Evolutionary conservation across 2,329 filamentous ascomycete species (phyloP).

Genomic region (Trichoderma semiorbis): DNA sequence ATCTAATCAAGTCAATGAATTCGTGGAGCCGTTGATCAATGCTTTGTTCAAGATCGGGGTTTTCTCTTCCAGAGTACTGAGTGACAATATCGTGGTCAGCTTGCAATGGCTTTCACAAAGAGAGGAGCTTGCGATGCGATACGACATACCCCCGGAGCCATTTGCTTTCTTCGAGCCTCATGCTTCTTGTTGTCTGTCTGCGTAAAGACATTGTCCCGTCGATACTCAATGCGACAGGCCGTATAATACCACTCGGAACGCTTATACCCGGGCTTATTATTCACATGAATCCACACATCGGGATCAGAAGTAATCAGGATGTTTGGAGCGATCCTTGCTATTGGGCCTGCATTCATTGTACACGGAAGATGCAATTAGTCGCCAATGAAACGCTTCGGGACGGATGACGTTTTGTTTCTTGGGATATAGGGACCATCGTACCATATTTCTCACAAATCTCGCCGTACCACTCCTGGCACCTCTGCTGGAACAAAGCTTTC

Average conservation of each 20-base stretch:
- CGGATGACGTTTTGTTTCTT: neutral
- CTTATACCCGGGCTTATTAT: constrained; percentile 40
- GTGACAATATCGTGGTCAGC: neutral
- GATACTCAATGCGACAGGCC: constrained; percentile 45
- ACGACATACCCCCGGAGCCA: constrained; percentile 47
- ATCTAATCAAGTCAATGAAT: constrained; percentile 42
- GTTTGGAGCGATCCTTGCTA: constrained; percentile 41
- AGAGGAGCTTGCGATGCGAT: neutral
- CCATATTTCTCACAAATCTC: constrained; percentile 28
- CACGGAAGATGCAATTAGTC: neutral
- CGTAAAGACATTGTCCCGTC: constrained; percentile 51
- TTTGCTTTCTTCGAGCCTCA: constrained; percentile 42
- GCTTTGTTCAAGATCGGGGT: constrained; percentile 45
- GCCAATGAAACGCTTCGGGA: no score
- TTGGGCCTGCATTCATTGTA: constrained; percentile 12
- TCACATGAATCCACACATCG: constrained; percentile 44
- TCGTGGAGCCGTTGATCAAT: constrained; percentile 47
- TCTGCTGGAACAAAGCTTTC: constrained; percentile 23
- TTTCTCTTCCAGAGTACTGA: constrained; percentile 55
- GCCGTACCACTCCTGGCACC: constrained; percentile 27
- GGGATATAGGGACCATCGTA: neutral
- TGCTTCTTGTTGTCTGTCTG: constrained; percentile 49
- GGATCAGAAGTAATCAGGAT: constrained; percentile 48
- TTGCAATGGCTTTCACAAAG: neutral
- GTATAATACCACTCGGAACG: constrained; percentile 44